phyloP scores from a whole-genome alignment of 31 red algal species.

The Odonthalia washingtoniensis region DNA sequence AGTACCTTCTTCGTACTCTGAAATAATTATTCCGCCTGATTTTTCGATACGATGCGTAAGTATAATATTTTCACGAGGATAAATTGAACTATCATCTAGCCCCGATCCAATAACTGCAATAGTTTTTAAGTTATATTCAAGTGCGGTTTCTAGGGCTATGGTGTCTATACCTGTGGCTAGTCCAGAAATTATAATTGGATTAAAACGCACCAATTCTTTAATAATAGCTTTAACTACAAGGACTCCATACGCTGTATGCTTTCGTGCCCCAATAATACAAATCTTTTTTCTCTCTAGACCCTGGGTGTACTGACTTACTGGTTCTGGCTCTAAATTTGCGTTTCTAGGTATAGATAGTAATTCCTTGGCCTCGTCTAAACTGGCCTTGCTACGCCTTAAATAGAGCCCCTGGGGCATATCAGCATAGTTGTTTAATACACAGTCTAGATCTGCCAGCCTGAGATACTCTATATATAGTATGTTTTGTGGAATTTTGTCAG shows the following conservation, averaged over 20 bases:
- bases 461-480: no score
- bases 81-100: slow-evolving; percentile 9
- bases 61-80: slow-evolving; percentile 11
- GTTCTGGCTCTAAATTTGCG: no score
- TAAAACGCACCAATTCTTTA: background rate
- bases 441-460: no score
- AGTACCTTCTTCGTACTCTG: slow-evolving; percentile 1
- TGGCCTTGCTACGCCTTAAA: no score
- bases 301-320: no score
- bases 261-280: slow-evolving; percentile 16
- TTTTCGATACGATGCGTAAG: slow-evolving; percentile 1
- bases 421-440: no score
- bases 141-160: background rate
- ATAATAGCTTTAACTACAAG: slow-evolving; percentile 5
- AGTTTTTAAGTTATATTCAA: slow-evolving; percentile 22
- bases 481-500: no score
- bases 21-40: background rate
- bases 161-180: slow-evolving; percentile 22
- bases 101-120: slow-evolving; percentile 11
- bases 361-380: no score
- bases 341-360: no score
- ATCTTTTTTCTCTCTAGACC: no score
- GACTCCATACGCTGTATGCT: slow-evolving; percentile 3
- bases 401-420: no score
- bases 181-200: slow-evolving; percentile 12